phyloP scores from a whole-genome alignment of 257 asterid genomes.

The Nicotiana tomentosiformis region DNA sequence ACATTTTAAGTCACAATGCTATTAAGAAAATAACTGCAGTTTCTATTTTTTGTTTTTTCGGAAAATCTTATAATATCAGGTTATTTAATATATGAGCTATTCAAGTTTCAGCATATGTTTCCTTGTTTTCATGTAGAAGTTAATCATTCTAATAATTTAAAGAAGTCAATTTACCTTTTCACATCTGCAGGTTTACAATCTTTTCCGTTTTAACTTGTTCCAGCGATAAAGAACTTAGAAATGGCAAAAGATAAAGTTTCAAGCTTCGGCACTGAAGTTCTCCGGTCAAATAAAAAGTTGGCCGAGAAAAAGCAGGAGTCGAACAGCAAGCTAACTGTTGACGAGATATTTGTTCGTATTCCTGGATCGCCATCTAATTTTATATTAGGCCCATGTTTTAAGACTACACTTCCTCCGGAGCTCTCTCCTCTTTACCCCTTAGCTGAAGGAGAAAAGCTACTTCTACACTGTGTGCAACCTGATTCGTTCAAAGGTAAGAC shows the following conservation, averaged over 20 bases:
- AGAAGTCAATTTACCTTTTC: neutral
- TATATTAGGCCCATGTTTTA: conserved; percentile 15
- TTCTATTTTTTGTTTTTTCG: neutral
- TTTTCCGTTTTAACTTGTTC: neutral
- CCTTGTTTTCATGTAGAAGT: neutral
- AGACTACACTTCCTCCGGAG: neutral
- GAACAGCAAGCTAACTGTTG: neutral
- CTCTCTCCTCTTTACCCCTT: conserved; percentile 10
- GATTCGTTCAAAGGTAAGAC: neutral
- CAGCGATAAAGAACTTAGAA: neutral
- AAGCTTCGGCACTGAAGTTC: neutral
- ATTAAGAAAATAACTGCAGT: neutral
- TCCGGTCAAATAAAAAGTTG: neutral
- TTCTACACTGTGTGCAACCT: neutral
- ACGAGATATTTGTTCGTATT: conserved; percentile 3
- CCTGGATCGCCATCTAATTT: neutral
- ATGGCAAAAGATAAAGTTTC: neutral
- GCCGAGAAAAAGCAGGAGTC: neutral
- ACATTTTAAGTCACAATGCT: neutral
- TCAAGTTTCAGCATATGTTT: neutral
- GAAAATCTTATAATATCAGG: neutral
- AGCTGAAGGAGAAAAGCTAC: conserved; percentile 12
- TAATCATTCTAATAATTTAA: neutral
- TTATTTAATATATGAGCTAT: neutral
- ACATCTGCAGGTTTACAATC: neutral